These are phyloP conservation scores for Microsporum ferrugineum DNA, from an alignment of 2,329 filamentous ascomycete genomes.

Conservation along the genomic window DNA sequence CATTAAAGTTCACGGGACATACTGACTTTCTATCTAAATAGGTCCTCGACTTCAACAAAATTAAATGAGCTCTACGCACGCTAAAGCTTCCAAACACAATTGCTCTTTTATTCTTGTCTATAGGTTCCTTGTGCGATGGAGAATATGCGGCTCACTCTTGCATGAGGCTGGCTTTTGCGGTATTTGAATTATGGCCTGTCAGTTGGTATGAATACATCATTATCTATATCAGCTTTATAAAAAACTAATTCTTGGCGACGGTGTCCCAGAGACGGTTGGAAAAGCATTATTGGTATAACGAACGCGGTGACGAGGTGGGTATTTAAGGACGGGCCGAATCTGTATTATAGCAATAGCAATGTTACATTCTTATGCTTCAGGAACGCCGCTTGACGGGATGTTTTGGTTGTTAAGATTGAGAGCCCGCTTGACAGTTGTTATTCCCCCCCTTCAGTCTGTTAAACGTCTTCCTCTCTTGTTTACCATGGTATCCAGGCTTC, in stretches of 20 bases:
- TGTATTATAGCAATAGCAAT: constrained; percentile 3
- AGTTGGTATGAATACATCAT: neutral
- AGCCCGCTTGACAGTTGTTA: no score
- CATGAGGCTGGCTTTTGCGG: neutral
- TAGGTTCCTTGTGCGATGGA: neutral
- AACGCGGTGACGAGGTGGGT: neutral
- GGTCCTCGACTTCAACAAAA: constrained; percentile 11
- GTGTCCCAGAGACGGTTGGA: neutral
- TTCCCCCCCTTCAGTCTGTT: no score
- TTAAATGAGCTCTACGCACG: neutral
- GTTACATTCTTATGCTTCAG: neutral
- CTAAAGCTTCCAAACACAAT: neutral
- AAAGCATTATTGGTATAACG: neutral
- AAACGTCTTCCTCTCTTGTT: no score
- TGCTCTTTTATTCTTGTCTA: neutral
- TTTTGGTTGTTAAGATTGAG: no score
- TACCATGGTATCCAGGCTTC: no score
- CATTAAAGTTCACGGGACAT: neutral
- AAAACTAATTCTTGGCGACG: neutral
- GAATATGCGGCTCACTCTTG: neutral
- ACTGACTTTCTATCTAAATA: neutral
- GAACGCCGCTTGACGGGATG: no score
- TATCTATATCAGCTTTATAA: neutral
- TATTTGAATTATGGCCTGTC: neutral
- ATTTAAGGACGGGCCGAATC: neutral